Percentiles rank a stretch among this genome's conserved stretches.
These are phyloP conservation scores for Sordariomycetes sp. DNA, from an alignment of 2,329 filamentous ascomycete genomes.

Conservation along the genomic window DNA sequence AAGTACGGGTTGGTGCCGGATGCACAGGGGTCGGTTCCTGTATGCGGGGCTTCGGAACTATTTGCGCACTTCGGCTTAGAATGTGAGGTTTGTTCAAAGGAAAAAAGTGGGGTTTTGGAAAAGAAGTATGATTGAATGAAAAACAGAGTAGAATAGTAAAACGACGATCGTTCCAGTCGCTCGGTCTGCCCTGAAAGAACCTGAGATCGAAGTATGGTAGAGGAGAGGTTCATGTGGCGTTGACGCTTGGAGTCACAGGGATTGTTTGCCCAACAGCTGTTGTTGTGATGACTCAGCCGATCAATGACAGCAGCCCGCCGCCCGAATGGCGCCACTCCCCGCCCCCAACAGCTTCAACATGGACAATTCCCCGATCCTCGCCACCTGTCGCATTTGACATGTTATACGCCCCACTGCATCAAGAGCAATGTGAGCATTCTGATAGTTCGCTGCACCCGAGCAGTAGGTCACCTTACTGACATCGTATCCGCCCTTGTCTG, in stretches of 20 bases:
- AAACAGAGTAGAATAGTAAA: background rate
- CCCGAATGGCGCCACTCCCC: no score
- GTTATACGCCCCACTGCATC: no score
- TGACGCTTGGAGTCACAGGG: background rate
- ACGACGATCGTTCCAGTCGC: background rate
- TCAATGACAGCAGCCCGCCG: background rate
- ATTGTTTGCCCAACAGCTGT: background rate
- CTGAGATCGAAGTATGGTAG: background rate
- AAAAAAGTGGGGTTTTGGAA: no score
- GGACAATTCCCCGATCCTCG: no score
- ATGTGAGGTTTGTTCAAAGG: background rate
- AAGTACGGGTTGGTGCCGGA: background rate
- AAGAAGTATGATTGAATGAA: background rate
- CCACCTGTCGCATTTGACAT: no score
- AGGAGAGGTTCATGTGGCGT: background rate
- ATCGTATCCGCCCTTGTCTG: no score
- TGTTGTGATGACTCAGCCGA: background rate
- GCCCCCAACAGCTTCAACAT: no score
- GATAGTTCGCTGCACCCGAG: no score
- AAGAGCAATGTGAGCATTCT: no score
- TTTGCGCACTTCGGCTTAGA: background rate
- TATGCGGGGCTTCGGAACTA: background rate
- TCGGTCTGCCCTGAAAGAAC: background rate
- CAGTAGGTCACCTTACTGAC: no score
- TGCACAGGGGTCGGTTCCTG: background rate